Conservation (phyloP, 2,329 filamentous ascomycete genomes). For the Trichoderma pleuroti region DNA sequence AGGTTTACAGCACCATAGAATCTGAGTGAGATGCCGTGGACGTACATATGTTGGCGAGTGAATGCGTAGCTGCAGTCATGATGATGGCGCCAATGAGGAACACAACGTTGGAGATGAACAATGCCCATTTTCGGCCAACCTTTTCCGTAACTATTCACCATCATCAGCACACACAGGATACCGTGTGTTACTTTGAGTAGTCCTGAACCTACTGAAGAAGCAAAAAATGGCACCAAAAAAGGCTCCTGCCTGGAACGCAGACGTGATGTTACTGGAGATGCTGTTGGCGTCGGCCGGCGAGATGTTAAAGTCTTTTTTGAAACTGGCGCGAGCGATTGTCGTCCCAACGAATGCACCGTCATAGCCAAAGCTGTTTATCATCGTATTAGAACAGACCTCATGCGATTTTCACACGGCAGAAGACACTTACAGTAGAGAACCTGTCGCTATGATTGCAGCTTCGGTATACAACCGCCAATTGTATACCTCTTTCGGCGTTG, state of each 20-base stretch:
- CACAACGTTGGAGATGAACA: conserved; percentile 43
- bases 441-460: conserved; percentile 47
- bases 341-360: conserved; percentile 54
- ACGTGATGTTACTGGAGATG: conserved; percentile 44
- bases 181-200: not conserved
- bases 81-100: conserved; percentile 45
- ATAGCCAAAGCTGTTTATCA: conserved; percentile 45
- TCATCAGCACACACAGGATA: not conserved
- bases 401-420: fast-evolving
- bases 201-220: conserved; percentile 34
- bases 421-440: conserved; percentile 37
- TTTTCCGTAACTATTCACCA: conserved; percentile 39
- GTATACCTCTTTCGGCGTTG: conserved; percentile 54
- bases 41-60: conserved; percentile 43
- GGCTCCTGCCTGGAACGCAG: conserved; percentile 47
- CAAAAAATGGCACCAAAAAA: conserved; percentile 52
- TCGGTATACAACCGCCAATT: conserved; percentile 50
- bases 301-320: conserved; percentile 42
- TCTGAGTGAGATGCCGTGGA: fast-evolving
- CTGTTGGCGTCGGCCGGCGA: conserved; percentile 28
- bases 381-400: not conserved
- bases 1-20: fast-evolving
- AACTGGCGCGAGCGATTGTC: conserved; percentile 48
- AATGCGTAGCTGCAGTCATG: conserved; percentile 40
- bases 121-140: conserved; percentile 47